Base-by-base conservation (phyloP, 1,139 yeast species). In the Nakaseomyces nivariensis region DNA sequence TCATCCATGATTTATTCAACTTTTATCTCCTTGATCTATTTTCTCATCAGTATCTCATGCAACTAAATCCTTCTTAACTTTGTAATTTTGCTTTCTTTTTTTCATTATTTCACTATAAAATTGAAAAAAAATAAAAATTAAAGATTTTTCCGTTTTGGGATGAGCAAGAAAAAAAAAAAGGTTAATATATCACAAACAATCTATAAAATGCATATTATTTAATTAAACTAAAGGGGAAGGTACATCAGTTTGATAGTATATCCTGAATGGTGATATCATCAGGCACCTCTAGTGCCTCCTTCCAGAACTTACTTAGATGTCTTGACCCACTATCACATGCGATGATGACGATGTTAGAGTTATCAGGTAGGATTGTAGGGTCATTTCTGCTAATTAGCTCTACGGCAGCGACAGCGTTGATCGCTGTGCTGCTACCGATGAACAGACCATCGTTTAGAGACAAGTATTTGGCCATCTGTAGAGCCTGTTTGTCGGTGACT, bases 311-410 rank as follows among this genome's bases (percentile, higher is more conserved):
- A 45, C 95, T 85, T 53, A 90, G 64, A 67, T 92, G 97, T 56
- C 97, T 75, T 6, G 84, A 72, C 0, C 98, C 98, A 4, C 95
- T 81, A 65, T 92, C 98, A 66, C 97, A 92, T 1, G 96, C 87
- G 45, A 92, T 76, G n/a, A 94, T 79, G 5, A 92, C 95, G 26
- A 92, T 80, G 26, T 72, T 77, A 48, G 84, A 79, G 1, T 92
- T 94, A 0, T 83, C 82, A 1, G 74, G 72, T 38, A 72, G 57
- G 6, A 33, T 22, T 11, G 43, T 6, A 8, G 29, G 43, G 31
- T 38, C 43, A 24, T 38, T 38, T 43, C 71, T 67, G 53, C 74
- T 70, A 0, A 96, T 96, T 4, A 78, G 68, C 56, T 79, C 73
- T 5, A 81, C 78, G 0, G 96, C 95, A 1, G 96, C 97, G 1